Evolutionary conservation across 2,329 filamentous ascomycete genomes (phyloP), one percentile per base, ranked within the genome.

Genomic region (Ophiosphaerella herpotricha): DNA sequence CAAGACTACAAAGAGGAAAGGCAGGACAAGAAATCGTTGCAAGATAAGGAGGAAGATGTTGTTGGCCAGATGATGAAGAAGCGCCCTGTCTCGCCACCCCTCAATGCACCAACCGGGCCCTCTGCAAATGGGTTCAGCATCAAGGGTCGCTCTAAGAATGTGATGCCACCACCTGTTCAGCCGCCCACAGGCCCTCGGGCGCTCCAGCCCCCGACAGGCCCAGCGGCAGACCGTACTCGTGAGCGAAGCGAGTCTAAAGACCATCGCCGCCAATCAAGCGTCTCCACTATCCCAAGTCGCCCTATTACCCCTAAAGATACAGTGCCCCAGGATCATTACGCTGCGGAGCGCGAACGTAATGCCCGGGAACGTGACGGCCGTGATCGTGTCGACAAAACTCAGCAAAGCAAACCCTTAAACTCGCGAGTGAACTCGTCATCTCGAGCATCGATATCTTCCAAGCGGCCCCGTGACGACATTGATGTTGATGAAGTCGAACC

Each of bases 341-440:
- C 87, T 1, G 76, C 86, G 0, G 87, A 90, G 70, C 83, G 87
- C 18, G 86, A 89, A 66, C 62, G 56, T 16, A 69, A 72, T n/a
- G 64, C 63, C 12, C 58, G 66, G 1, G 68, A 69, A 44, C 61
- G 68, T 14, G 63, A 68, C 13, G 60, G 60, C 24, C 54, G 62
- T 7, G 67, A 67, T 18, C 65, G 67, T 21, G 60, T 60, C 12
- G 60, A 66, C 29, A 60, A 63, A 38, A 52, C 49, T 5, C 39
- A 57, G 2, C 57, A 52, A 0, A 39, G 36, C 31, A 60, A 63
- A 26, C 48, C 56, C 18, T 21, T 65, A 7, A 57, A 63, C 39
- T 58, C 61, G 2, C 62, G 62, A 21, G 53, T 62, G 18, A 60
- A 58, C 1, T 50, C 46, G 41, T 57, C 60, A 6, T 61, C 64